Percentiles rank a stretch among this genome's conserved stretches.
Conservation (phyloP, 495 filamentous ascomycete genomes). For the Trichoderma orchidacearum region DNA sequence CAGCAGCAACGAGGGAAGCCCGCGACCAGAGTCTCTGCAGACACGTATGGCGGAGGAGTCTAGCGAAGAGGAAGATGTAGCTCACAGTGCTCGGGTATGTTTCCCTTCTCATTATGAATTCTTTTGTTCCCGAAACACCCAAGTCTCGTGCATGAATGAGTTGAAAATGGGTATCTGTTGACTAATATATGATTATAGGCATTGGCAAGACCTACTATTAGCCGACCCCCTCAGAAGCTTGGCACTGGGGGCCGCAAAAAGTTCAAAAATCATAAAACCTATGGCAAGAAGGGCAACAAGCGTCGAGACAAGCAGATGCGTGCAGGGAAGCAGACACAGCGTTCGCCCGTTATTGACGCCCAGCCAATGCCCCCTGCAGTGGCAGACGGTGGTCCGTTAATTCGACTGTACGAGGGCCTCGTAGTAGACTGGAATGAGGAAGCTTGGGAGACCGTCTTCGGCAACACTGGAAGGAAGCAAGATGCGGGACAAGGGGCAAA, state of each 20-base stretch:
- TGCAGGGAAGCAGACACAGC: slow-evolving; percentile 9
- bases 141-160: too few relatives aligned
- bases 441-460: slow-evolving; percentile 58
- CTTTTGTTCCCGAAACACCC: too few relatives aligned
- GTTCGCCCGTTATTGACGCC: neutral
- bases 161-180: neutral
- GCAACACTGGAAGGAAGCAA: slow-evolving; percentile 22
- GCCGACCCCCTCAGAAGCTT: neutral
- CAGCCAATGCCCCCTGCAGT: slow-evolving; percentile 7
- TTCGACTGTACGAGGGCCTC: slow-evolving; percentile 67
- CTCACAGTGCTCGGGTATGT: slow-evolving; percentile 17
- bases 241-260: slow-evolving; percentile 16
- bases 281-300: slow-evolving; percentile 23
- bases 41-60: slow-evolving; percentile 40
- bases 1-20: slow-evolving; percentile 20
- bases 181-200: neutral
- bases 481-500: slow-evolving; percentile 18
- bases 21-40: slow-evolving; percentile 5
- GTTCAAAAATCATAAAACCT: slow-evolving; percentile 17
- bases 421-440: slow-evolving; percentile 68
- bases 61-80: slow-evolving; percentile 29
- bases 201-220: neutral
- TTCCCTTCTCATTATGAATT: neutral
- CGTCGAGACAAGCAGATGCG: slow-evolving; percentile 19
- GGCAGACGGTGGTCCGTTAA: slow-evolving; percentile 43